A percentile compares a stretch with the other conserved stretches of the same genome.
phyloP scores from a whole-genome alignment of 2,329 filamentous ascomycete species.

The Trichoderma arundinaceum region DNA sequence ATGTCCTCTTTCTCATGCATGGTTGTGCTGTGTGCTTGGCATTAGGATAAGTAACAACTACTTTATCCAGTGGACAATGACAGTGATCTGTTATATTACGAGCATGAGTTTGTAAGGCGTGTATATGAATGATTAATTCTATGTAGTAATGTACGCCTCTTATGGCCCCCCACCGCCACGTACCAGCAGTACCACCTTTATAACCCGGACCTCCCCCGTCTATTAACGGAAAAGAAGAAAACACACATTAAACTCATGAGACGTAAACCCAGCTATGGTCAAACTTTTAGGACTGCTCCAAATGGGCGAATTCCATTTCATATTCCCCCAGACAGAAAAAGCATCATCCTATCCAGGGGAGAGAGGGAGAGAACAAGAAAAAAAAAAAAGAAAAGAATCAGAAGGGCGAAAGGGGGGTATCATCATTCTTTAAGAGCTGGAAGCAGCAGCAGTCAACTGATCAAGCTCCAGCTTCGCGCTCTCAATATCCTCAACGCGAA shows the following conservation, averaged over 20 bases:
- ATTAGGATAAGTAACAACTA: no score
- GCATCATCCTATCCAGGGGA: neutral
- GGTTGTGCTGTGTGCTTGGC: neutral
- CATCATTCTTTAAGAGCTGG: constrained; percentile 13
- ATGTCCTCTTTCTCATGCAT: neutral
- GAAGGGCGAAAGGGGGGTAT: neutral
- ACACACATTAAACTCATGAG: constrained; percentile 3
- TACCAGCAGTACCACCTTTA: neutral
- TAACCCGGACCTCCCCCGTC: neutral
- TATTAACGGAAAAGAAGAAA: neutral
- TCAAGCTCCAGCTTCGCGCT: constrained; percentile 49
- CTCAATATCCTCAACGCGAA: constrained; percentile 63
- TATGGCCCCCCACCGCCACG: neutral
- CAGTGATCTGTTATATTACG: no score
- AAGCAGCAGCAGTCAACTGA: constrained; percentile 15
- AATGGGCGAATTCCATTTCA: neutral
- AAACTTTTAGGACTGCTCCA: neutral
- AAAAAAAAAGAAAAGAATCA: neutral
- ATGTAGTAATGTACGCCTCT: neutral
- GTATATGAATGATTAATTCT: constrained; percentile 13
- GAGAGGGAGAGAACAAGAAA: neutral
- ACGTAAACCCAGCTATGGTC: neutral
- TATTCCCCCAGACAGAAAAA: neutral
- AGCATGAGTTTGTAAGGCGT: neutral
- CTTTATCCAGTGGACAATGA: no score